Percentiles rank a stretch among this genome's conserved stretches.
Evolutionary conservation across 2,329 filamentous ascomycete genomes (phyloP).

Genomic region (Trichoderma koningiopsis): DNA sequence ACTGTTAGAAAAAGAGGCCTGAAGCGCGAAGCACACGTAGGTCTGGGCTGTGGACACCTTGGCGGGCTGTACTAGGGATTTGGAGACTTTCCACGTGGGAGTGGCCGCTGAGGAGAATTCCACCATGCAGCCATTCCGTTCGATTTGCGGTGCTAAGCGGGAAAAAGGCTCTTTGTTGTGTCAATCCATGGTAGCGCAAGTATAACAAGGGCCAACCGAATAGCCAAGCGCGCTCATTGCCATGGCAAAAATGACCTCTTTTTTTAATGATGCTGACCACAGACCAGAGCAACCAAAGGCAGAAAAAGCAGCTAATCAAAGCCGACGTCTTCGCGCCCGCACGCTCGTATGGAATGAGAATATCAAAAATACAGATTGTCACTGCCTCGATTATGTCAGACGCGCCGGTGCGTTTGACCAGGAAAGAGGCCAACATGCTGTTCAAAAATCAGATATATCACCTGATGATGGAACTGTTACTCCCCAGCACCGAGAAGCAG

Average conservation of each 20-base stretch:
- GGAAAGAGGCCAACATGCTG: not conserved
- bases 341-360: not conserved
- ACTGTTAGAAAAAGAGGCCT: not conserved
- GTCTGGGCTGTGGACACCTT: not conserved
- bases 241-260: not conserved
- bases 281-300: not conserved
- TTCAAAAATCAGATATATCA: not conserved
- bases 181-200: not conserved
- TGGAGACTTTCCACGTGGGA: slow-evolving; percentile 25
- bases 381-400: not conserved
- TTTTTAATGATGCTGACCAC: slow-evolving; percentile 11
- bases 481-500: not conserved
- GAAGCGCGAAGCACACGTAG: not conserved
- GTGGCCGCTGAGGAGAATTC: slow-evolving; percentile 11
- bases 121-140: slow-evolving; percentile 2
- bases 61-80: not conserved
- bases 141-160: slow-evolving; percentile 8
- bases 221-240: not conserved
- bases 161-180: slow-evolving; percentile 14
- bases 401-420: not conserved
- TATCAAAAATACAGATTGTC: not conserved
- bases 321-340: slow-evolving; percentile 10
- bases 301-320: not conserved
- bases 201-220: not conserved
- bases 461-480: not conserved